These are phyloP conservation scores for Geotrichum australiense DNA, from an alignment of 1,139 yeast species.

Conservation along the genomic window DNA sequence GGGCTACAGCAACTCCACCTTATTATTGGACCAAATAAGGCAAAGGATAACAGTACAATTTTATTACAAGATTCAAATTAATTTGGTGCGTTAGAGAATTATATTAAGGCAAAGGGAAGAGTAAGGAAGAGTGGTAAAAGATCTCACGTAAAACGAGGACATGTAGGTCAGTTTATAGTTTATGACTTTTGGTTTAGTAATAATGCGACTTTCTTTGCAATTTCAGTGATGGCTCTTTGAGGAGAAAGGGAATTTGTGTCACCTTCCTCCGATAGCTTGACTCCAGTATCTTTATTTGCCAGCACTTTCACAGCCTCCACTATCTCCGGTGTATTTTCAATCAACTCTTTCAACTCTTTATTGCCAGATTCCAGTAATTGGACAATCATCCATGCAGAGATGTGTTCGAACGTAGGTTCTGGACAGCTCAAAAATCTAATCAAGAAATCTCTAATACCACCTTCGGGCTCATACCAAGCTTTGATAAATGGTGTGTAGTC, in stretches of 20 bases:
- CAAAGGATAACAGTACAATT: no score
- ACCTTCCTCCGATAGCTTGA: conserved; percentile 3
- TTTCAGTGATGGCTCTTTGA: conserved; percentile 18
- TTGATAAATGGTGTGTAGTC: conserved; percentile 74
- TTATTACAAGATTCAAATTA: no score
- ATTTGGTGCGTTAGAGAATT: no score
- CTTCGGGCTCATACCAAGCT: conserved; percentile 74
- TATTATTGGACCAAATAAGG: no score
- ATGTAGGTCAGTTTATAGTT: neutral
- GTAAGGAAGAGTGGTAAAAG: no score
- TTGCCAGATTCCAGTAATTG: conserved; percentile 89
- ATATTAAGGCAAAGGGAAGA: no score
- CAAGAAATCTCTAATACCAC: conserved; percentile 82
- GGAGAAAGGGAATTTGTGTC: conserved; percentile 12
- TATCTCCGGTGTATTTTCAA: conserved; percentile 33
- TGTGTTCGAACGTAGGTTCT: conserved; percentile 96
- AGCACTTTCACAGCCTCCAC: conserved; percentile 31
- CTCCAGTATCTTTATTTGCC: conserved; percentile 21
- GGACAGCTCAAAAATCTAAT: conserved; percentile 73
- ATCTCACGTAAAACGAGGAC: neutral
- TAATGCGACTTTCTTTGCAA: conserved; percentile 17
- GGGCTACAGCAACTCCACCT: no score
- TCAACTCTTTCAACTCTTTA: conserved; percentile 44
- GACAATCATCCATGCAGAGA: conserved; percentile 94
- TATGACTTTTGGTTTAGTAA: conserved; percentile 9